Evolutionary conservation across 73 alveolate species (phyloP), one percentile per base, ranked within the genome.

Genomic region (Breviolum minutum): DNA sequence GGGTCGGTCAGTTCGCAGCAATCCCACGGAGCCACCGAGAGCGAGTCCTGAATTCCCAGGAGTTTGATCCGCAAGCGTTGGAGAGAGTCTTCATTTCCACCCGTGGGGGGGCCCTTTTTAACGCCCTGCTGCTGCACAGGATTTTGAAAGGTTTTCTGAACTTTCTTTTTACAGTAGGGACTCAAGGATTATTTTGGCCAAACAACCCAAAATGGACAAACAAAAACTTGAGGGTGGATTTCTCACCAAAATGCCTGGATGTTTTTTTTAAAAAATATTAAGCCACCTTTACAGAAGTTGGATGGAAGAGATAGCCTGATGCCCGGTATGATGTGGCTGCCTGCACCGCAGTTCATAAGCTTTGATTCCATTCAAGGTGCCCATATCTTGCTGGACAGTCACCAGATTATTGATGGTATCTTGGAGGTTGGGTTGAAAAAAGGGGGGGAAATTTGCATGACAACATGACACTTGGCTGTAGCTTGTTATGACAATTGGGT

Each of bases 331-430:
- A 40, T 24, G 68, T 26, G 61, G 19, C 81, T 8, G 12, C 12
- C 81, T 20, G 12, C 40, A 71, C 13, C 29, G 14, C 8, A 10
- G 81, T 30, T 16, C 26, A 20, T 71, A 8, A 20, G 29, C 19
- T 71, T 26, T 71, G 12, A 30, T 8, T 20, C 40, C 26, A 71
- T 7, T 4, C n/a, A 30, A 94, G 99, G 99, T 66, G 99, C 99
- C 30, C 99, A 94, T 11, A 77, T 98, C 48, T 69, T 98, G 61
- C 87, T 98, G 94, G 99, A 94, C 76, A 85, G 94, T 94, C 99
- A 98, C 80, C 99, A 90, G 95, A 69, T 82, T 26, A 95, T 80
- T 7, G 95, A 95, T 64, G 99, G 95, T 9, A 82, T 80, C 16
- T 70, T 79, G 94, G 99, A 79, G 68, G 96, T 54, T 40, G 54